Evolutionary conservation across 257 asterid species (phyloP), one percentile per base, ranked within the genome.

Genomic region (Salvia miltiorrhiza): DNA sequence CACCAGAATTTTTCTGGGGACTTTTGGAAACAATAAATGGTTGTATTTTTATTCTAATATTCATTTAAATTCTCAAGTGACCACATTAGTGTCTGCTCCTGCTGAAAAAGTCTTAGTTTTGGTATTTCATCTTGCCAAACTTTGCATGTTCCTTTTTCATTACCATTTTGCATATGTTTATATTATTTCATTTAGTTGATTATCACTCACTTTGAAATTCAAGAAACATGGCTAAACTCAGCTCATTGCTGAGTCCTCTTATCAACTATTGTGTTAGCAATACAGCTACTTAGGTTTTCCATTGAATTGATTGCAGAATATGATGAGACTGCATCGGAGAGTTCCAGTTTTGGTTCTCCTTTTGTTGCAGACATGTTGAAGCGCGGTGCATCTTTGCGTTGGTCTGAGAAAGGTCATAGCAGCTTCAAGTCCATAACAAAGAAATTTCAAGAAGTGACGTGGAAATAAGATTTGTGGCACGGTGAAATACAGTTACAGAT

Each of bases 391-490:
- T 93, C 97, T 0, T 73, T 86, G 61, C 87, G 91, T 40, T 93
- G 94, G 96, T 78, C 94, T 3, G 97, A 84, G 71, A 90, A 85
- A 77, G 73, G 96, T 30, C 80, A 82, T 16, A 86, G 87, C 82
- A 87, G 99, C 84, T 90, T 93, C 86, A 86, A 86, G 75, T 86
- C 97, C 66, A 58, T 90, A 28, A 87, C 72, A 78, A 93, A 88
- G 85, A 93, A 70, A 77, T 65, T 93, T 57, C 97, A 88, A 77
- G 95, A 81, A 69, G 81, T 87, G 26, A 78, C 90, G 12, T 82
- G 88, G 72, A 90, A 83, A 70, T 88, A 30, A 85, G 72, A 66
- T 9, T 9, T 16, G 5, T 69, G n/a, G 58, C 45, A 32, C 2
- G n/a, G 14, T 10, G 30, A 78, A 40, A 50, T 26, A 39, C 4